phyloP scores from a whole-genome alignment of 306 rosid species.

The Castanopsis chinensis region DNA sequence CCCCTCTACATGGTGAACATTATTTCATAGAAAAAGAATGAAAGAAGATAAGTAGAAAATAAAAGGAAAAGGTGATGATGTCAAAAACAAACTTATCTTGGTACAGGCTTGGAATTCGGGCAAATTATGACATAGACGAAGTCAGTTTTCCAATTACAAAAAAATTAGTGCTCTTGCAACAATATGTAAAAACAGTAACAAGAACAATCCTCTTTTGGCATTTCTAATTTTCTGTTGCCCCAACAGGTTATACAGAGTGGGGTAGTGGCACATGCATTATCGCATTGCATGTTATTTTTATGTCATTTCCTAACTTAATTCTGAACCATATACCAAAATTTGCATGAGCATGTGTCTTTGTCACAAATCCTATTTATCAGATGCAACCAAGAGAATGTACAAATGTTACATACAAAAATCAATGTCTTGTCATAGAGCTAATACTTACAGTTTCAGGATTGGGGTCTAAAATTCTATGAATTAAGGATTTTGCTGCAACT shows the following conservation, averaged over 20 bases:
- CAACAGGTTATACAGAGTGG: neutral
- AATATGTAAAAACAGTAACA: neutral
- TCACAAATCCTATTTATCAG: neutral
- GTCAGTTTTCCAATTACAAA: neutral
- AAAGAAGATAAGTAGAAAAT: neutral
- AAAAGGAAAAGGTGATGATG: neutral
- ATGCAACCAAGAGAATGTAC: neutral
- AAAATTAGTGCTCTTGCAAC: neutral
- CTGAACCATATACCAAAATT: neutral
- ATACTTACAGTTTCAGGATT: slow-evolving; percentile 73
- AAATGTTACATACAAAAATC: neutral
- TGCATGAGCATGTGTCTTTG: neutral
- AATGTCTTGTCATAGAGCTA: slow-evolving; percentile 13
- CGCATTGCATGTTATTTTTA: neutral
- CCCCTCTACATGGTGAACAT: neutral
- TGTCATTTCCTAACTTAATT: neutral
- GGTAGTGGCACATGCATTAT: neutral
- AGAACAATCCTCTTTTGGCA: neutral
- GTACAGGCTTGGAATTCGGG: neutral
- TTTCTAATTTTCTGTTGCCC: neutral
- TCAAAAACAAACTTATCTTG: neutral
- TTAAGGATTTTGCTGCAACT: slow-evolving; percentile 70
- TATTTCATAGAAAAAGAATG: neutral
- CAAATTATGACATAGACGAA: neutral
- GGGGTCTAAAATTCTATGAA: slow-evolving; percentile 69